Evolutionary conservation across 805 yeast species (phyloP).

Genomic region (Saccharomycopsis vini): DNA sequence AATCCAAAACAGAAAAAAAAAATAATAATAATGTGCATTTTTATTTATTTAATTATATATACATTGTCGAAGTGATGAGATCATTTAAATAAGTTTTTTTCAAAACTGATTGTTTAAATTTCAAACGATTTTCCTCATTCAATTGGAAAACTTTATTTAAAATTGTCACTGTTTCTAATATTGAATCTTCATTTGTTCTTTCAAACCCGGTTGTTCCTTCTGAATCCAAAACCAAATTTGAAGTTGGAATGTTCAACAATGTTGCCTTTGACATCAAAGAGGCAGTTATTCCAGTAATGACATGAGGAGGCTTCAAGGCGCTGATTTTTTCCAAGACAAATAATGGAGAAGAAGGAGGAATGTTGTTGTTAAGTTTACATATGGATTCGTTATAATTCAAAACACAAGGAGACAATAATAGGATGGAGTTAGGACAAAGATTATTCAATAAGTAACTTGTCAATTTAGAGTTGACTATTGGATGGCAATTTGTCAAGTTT

Average conservation of each 20-base stretch:
- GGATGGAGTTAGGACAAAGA: too few relatives aligned
- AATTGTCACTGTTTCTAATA: slow-evolving; percentile 1
- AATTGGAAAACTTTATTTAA: slow-evolving; percentile 3
- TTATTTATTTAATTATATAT: too few relatives aligned
- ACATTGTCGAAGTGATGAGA: slow-evolving; percentile 12
- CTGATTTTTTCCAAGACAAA: slow-evolving; percentile 21
- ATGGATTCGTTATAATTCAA: slow-evolving; percentile 24
- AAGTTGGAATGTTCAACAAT: background rate
- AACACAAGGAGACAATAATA: slow-evolving; percentile 28
- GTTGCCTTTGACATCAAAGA: slow-evolving; percentile 27
- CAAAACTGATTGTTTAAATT: background rate
- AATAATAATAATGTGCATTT: too few relatives aligned
- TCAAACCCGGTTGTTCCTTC: slow-evolving; percentile 60
- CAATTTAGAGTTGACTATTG: slow-evolving; percentile 7
- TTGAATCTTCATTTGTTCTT: slow-evolving; percentile 28
- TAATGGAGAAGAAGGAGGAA: slow-evolving; percentile 20
- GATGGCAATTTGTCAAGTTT: slow-evolving; percentile 21
- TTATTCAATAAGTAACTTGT: slow-evolving; percentile 18
- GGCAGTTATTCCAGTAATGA: slow-evolving; percentile 51
- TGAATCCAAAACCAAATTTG: slow-evolving; percentile 35
- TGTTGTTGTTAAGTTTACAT: slow-evolving; percentile 11
- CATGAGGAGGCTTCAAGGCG: slow-evolving; percentile 48
- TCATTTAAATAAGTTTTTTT: slow-evolving; percentile 5
- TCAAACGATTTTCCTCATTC: too few relatives aligned
- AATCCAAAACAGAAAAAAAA: background rate